Conservation (phyloP, 768 basidiomycete species). For the Boletus rubescentipes region DNA sequence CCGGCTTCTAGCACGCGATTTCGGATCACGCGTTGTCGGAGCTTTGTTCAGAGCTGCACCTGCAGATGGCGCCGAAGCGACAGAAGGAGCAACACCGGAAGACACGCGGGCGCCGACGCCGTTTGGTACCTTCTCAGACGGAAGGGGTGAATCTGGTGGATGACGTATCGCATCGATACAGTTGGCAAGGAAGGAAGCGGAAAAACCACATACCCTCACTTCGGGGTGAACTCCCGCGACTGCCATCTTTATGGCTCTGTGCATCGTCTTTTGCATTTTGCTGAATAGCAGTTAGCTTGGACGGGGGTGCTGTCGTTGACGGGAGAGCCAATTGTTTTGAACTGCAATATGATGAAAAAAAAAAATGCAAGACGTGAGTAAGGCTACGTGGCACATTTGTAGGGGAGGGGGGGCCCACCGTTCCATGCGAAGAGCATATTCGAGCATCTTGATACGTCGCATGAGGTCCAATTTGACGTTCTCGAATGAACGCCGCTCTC, state of each 20-base stretch:
- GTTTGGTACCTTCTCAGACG: conserved; percentile 67
- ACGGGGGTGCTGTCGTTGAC: conserved; percentile 55
- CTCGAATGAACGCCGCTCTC: conserved; percentile 95
- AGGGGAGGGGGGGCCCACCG: conserved; percentile 59
- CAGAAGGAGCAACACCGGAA: conserved; percentile 43
- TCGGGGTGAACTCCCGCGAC: conserved; percentile 78
- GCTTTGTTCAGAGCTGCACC: conserved; percentile 62
- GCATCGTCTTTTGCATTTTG: conserved; percentile 67
- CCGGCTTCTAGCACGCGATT: conserved; percentile 88
- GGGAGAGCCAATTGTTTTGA: conserved; percentile 74
- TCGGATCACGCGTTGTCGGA: conserved; percentile 86
- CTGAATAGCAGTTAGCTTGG: conserved; percentile 66
- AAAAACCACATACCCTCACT: conserved; percentile 63
- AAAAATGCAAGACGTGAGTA: conserved; percentile 10
- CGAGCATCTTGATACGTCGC: conserved; percentile 98
- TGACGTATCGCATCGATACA: conserved; percentile 6
- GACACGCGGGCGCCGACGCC: conserved; percentile 54
- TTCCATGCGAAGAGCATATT: conserved; percentile 95
- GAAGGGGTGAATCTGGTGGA: conserved; percentile 65
- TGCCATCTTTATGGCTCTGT: conserved; percentile 74
- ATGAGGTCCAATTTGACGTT: conserved; percentile 95
- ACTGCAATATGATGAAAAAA: conserved; percentile 47
- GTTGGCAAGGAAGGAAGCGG: neutral
- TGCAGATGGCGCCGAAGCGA: conserved; percentile 33
- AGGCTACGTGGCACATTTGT: conserved; percentile 1